These are phyloP conservation scores for Entomortierella beljakovae DNA, from an alignment of 192 early-diverging fungal genomes.

Conservation along the genomic window DNA sequence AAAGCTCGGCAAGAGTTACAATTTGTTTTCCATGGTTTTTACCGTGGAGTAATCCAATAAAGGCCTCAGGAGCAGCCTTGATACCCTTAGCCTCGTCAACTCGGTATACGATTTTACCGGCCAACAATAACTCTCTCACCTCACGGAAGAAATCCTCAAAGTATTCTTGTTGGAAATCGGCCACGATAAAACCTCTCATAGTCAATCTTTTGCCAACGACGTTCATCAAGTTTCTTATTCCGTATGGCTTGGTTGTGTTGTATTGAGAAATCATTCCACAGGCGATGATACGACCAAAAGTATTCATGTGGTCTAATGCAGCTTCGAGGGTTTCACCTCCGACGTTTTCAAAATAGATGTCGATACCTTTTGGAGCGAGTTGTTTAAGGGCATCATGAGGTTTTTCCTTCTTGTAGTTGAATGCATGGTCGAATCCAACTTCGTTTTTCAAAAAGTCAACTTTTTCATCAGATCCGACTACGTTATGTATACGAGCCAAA, in stretches of 20 bases:
- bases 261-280: slow-evolving; percentile 87
- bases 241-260: slow-evolving; percentile 65
- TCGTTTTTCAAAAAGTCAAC: slow-evolving; percentile 69
- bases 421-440: slow-evolving; percentile 77
- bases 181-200: slow-evolving; percentile 73
- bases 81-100: slow-evolving; percentile 39
- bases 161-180: slow-evolving; percentile 46
- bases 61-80: slow-evolving; percentile 60
- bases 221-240: slow-evolving; percentile 67
- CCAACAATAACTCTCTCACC: slow-evolving; percentile 27
- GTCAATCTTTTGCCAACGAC: slow-evolving; percentile 66
- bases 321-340: slow-evolving; percentile 85
- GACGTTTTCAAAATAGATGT: slow-evolving; percentile 89
- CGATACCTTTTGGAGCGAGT: slow-evolving; percentile 81
- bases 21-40: slow-evolving; percentile 78
- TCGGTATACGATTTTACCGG: slow-evolving; percentile 33
- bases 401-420: slow-evolving; percentile 86
- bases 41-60: slow-evolving; percentile 69
- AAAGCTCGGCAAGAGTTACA: slow-evolving; percentile 61
- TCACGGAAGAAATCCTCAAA: slow-evolving; percentile 36
- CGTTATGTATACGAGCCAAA: not conserved
- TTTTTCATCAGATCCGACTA: slow-evolving; percentile 82
- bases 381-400: slow-evolving; percentile 64
- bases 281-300: slow-evolving; percentile 70
- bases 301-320: slow-evolving; percentile 72